phyloP scores from a whole-genome alignment of 768 basidiomycete genomes.

The Hydnum rufescens region DNA sequence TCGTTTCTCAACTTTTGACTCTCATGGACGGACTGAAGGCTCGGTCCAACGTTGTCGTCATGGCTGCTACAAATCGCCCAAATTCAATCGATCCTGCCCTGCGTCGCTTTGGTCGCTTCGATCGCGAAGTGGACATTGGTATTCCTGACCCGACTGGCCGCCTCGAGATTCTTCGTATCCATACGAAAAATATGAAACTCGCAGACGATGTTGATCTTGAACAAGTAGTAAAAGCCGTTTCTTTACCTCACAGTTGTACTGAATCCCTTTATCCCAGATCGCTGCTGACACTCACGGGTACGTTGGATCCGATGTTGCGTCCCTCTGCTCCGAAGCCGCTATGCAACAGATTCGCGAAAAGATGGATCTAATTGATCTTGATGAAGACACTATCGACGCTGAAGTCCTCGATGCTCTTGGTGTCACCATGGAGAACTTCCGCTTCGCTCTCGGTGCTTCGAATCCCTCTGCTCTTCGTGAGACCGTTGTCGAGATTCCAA shows the following conservation, averaged over 20 bases:
- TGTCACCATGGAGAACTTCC: conserved; percentile 99
- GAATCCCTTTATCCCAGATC: conserved; percentile 33
- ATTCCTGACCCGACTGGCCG: conserved; percentile 99
- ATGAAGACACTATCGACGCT: conserved; percentile 96
- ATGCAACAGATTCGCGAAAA: conserved; percentile 99
- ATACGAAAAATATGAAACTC: conserved; percentile 99
- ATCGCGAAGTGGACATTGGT: conserved; percentile 97
- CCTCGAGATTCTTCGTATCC: conserved; percentile 94
- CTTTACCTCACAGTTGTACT: conserved; percentile 4
- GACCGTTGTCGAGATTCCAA: conserved; percentile 98
- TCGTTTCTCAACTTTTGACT: conserved; percentile 93
- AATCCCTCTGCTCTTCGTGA: conserved; percentile 98
- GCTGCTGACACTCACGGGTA: conserved; percentile 99
- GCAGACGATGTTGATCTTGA: conserved; percentile 93
- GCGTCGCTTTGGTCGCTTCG: conserved; percentile 96
- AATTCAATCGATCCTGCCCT: conserved; percentile 99
- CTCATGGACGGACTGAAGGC: conserved; percentile 99
- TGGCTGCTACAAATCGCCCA: conserved; percentile 97
- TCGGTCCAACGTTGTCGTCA: conserved; percentile 96
- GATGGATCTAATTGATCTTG: conserved; percentile 94
- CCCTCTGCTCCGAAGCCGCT: conserved; percentile 95
- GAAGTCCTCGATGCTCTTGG: conserved; percentile 98
- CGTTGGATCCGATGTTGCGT: conserved; percentile 94
- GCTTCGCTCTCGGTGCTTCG: conserved; percentile 90
- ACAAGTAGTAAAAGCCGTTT: conserved; percentile 31